Percentiles rank a stretch among this genome's conserved stretches.
Evolutionary conservation across 73 alveolate genomes (phyloP).

Genomic region (Diophrys sp.): DNA sequence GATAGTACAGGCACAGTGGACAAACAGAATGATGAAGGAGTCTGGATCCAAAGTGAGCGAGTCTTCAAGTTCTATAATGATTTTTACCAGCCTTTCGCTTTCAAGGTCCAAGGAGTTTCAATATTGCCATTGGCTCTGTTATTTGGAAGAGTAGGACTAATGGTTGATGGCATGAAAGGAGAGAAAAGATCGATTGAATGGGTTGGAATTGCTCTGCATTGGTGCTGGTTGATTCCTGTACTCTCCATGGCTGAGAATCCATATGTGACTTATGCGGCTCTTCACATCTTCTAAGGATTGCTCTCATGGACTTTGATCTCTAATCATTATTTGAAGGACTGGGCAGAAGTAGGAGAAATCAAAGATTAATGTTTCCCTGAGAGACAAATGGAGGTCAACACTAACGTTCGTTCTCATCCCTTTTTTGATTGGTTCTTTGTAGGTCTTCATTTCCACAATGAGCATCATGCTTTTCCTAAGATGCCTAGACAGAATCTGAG

Average conservation of each 20-base stretch:
- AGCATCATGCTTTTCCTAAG: background rate
- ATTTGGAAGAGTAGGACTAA: background rate
- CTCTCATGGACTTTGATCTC: background rate
- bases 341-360: background rate
- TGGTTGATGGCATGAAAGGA: constrained; percentile 1
- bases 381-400: background rate
- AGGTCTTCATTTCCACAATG: background rate
- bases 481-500: background rate
- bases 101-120: background rate
- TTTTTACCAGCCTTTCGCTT: background rate
- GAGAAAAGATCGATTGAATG: background rate
- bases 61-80: background rate
- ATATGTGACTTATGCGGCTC: background rate
- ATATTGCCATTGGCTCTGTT: background rate
- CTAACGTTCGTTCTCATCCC: background rate
- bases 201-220: background rate
- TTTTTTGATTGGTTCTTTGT: background rate
- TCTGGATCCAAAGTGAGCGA: background rate
- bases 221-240: background rate
- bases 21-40: background rate
- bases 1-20: background rate
- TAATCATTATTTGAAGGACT: background rate
- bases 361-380: background rate
- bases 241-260: background rate
- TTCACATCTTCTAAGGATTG: background rate